A percentile compares a stretch with the other conserved stretches of the same genome.
phyloP scores from a whole-genome alignment of 495 filamentous ascomycete genomes.

The Aspergillus affinis region DNA sequence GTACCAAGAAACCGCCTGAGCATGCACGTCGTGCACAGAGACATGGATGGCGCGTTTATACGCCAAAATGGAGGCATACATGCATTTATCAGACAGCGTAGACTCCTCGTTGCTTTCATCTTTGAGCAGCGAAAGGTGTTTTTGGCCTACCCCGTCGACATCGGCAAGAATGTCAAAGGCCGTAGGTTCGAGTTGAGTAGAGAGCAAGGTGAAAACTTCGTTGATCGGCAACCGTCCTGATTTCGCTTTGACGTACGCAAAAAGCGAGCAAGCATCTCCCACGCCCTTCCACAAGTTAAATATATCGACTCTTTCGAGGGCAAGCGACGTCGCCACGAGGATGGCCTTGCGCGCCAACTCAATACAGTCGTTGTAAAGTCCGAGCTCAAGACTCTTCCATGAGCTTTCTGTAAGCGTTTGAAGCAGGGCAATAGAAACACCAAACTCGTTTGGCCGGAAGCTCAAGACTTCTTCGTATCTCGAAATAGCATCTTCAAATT shows the following conservation, averaged over 20 bases:
- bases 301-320: slow-evolving; percentile 55
- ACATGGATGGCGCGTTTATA: slow-evolving; percentile 81
- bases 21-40: slow-evolving; percentile 73
- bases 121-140: slow-evolving; percentile 37
- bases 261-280: slow-evolving; percentile 84
- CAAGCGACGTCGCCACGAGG: slow-evolving; percentile 50
- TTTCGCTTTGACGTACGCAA: slow-evolving; percentile 71
- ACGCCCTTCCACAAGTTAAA: slow-evolving; percentile 96
- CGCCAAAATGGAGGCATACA: slow-evolving; percentile 74
- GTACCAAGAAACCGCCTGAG: slow-evolving; percentile 95
- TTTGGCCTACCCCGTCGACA: slow-evolving; percentile 65
- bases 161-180: slow-evolving; percentile 65
- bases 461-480: slow-evolving; percentile 72
- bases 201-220: slow-evolving; percentile 55
- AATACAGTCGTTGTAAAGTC: slow-evolving; percentile 77
- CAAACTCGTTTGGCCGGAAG: slow-evolving; percentile 69
- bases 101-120: slow-evolving; percentile 46
- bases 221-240: slow-evolving; percentile 56
- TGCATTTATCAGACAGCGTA: slow-evolving; percentile 35
- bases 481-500: slow-evolving; percentile 77
- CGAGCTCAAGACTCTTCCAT: slow-evolving; percentile 71
- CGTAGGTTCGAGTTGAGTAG: slow-evolving; percentile 46
- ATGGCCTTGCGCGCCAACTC: slow-evolving; percentile 64
- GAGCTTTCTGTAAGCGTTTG: slow-evolving; percentile 84
- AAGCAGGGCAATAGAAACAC: slow-evolving; percentile 80